These are phyloP conservation scores for Botrytis medusae DNA, from an alignment of 2,329 filamentous ascomycete species.

Conservation along the genomic window DNA sequence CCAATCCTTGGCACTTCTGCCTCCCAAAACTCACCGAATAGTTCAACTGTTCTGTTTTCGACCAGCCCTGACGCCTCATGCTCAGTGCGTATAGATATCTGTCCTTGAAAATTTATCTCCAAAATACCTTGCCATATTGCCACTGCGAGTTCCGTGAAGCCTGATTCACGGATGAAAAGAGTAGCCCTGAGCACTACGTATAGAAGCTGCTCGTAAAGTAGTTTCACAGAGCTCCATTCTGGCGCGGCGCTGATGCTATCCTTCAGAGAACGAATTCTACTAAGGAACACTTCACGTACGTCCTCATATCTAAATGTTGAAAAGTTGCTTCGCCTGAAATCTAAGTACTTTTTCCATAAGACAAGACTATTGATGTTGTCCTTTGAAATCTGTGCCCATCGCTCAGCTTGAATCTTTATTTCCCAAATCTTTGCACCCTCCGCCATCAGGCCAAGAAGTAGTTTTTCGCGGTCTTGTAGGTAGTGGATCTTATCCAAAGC, in stretches of 20 bases:
- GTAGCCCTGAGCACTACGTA: constrained; percentile 77
- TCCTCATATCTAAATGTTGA: constrained; percentile 66
- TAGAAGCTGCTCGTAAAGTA: constrained; percentile 47
- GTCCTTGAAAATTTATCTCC: constrained; percentile 67
- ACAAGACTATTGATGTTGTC: constrained; percentile 56
- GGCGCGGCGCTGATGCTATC: constrained; percentile 22
- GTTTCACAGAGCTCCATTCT: constrained; percentile 17
- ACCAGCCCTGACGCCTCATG: constrained; percentile 21
- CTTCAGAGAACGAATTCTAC: constrained; percentile 55
- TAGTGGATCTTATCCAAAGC: constrained; percentile 61
- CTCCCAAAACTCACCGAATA: constrained; percentile 81
- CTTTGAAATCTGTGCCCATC: constrained; percentile 64
- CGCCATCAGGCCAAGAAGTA: constrained; percentile 69
- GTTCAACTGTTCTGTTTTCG: constrained; percentile 26
- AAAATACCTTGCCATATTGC: constrained; percentile 81
- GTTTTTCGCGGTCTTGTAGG: constrained; percentile 51
- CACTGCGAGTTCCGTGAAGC: constrained; percentile 73
- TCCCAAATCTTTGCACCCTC: constrained; percentile 78
- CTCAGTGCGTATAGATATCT: constrained; percentile 37
- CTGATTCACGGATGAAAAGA: constrained; percentile 70
- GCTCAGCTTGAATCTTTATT: constrained; percentile 55
- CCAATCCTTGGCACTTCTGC: constrained; percentile 77
- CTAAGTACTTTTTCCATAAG: constrained; percentile 72
- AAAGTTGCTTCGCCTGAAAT: constrained; percentile 70
- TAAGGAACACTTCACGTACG: constrained; percentile 58